Base-by-base conservation (phyloP, 169 alveolate species). In the Cystoisospora suis region DNA sequence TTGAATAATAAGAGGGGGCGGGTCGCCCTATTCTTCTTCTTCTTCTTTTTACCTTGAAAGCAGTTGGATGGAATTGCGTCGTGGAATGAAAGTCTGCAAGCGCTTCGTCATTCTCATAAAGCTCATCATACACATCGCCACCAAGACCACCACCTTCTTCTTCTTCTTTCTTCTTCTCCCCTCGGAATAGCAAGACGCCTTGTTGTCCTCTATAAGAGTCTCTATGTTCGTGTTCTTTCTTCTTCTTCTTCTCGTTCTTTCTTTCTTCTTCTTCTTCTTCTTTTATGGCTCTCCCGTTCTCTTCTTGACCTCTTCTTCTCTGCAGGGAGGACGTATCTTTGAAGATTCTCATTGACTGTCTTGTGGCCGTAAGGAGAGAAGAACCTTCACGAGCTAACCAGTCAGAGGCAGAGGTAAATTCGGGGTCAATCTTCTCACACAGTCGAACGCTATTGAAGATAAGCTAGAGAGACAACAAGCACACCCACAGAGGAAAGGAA, bases 391-490 rank as follows among this genome's bases (percentile, higher is more conserved):
- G 65, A 23, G 29, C 29, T n/a, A 77, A 40, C 87, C 87, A 77
- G 69, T 77, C 87, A 0, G 59, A 42, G 34, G 87, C 70, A 1
- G 70, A 23, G 69, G 45, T 42, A 44, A 44, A 77, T 44, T 77
- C 87, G 29, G 87, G 87, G 59, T 77, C 87, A 46, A 77, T 46
- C 44, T 46, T 42, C 5, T 77, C 87, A 29, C 70, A 42, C 46
- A 77, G 87, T 0, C 87, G 87, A 42, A 77, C 87, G 69, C 87
- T 46, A 69, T 77, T 77, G 87, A 77, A 77, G 32, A 77, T 45
- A n/a, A 77, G 87, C 87, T 72, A 9, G 42, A 36, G 9, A 15
- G 4, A 38, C 38, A 36, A 75, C 12, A 75, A 7, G 36, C 20
- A 7, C 3, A 70, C 81, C 29, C 45, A 70, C 45, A 70, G 49